Base-by-base conservation (phyloP, 164 flowering plant species). In the Aristolochia californica region DNA sequence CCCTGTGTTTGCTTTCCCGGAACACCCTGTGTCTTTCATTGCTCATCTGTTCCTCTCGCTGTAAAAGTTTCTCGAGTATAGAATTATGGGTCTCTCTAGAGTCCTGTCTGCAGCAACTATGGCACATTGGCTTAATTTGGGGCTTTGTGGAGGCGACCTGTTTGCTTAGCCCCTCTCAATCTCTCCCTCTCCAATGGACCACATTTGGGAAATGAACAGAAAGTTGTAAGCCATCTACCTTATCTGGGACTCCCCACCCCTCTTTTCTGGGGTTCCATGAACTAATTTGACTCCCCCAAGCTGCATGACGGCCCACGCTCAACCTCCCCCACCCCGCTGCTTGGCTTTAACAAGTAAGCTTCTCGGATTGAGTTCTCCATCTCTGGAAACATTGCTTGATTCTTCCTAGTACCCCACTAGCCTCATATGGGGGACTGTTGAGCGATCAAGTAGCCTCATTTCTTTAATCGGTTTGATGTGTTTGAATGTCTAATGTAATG, bases 361-460 rank as follows among this genome's bases (percentile, higher is more conserved):
- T 56, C 62, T 61, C 62, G 62, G 62, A 53, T 57, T 48, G 26
- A 62, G 54, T 48, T 53, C 60, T 53, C 40, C 22, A 43, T 9
- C 11, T 34, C 47, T 53, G 25, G 58, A 62, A 58, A 56, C 51
- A 60, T 50, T 26, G 54, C 61, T 62, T 45, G 67, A 68, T 56
- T 43, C 40, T 27, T 17, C 60, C 55, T 53, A 28, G 51, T 54
- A 21, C 48, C 67, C 59, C 71, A 63, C 60, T 34, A 12, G 64
- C 58, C 47, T 59, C 56, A 55, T 45, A 53, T 63, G 63, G 71
- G 53, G 60, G 64, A 68, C 61, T 59, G 71, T 55, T 53, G 16
- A 51, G 27, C 45, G 56, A 54, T 58, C 57, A 55, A 68, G 66
- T 63, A 38, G 38, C 50, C 22, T 44, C 40, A 40, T 62, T 43